These are phyloP conservation scores for Amylostereum chailletii DNA, from an alignment of 1,284 basidiomycete species.

Conservation along the genomic window DNA sequence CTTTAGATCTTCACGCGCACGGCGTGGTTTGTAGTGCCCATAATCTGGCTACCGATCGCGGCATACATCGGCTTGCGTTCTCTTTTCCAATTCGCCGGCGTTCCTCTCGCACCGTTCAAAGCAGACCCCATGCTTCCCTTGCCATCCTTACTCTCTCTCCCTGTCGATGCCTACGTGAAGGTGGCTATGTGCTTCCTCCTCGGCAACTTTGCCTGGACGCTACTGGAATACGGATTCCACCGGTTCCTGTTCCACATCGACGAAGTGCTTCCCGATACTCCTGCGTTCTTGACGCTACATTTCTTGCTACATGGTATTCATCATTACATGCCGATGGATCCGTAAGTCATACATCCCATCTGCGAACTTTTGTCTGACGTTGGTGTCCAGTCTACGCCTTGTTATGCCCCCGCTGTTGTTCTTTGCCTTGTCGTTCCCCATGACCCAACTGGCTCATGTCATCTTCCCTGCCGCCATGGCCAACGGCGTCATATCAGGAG, in stretches of 20 bases:
- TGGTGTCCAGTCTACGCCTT: constrained; percentile 62
- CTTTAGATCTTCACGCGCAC: constrained; percentile 76
- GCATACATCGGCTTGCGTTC: constrained; percentile 77
- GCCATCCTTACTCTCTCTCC: constrained; percentile 33
- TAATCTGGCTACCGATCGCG: constrained; percentile 89
- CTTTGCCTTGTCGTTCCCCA: constrained; percentile 71
- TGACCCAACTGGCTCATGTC: constrained; percentile 80
- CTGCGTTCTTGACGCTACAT: constrained; percentile 78
- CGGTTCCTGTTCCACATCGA: constrained; percentile 99
- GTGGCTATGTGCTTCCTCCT: constrained; percentile 61
- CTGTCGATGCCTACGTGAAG: constrained; percentile 39
- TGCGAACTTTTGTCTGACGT: not conserved
- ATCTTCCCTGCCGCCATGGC: constrained; percentile 83
- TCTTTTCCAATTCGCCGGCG: constrained; percentile 69
- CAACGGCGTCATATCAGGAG: constrained; percentile 89
- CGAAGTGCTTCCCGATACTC: constrained; percentile 78
- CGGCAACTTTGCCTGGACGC: constrained; percentile 90
- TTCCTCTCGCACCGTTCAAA: constrained; percentile 47
- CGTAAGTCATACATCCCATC: constrained; percentile 32
- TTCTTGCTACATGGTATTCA: constrained; percentile 96
- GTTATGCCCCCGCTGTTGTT: constrained; percentile 97
- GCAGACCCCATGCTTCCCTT: constrained; percentile 48
- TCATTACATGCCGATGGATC: constrained; percentile 96
- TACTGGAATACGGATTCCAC: constrained; percentile 94
- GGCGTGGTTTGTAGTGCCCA: constrained; percentile 90